Percentiles rank a stretch among this genome's conserved stretches.
phyloP scores from a whole-genome alignment of 441 rosid genomes.

The Monsonia emarginata region DNA sequence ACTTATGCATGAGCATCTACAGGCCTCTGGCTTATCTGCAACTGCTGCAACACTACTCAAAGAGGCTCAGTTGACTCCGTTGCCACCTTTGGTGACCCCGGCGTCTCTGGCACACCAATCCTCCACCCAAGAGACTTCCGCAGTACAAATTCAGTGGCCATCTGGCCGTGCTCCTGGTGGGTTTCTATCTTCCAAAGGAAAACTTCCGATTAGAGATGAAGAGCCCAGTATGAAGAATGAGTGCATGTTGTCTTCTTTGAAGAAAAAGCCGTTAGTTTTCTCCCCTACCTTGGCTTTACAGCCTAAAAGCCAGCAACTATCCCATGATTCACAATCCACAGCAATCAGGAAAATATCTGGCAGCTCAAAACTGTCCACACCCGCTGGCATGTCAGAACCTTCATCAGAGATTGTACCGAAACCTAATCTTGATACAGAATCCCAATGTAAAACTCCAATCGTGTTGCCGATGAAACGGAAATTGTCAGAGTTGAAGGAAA shows the following conservation, averaged over 20 bases:
- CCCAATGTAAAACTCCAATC: conserved; percentile 60
- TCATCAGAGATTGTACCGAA: conserved; percentile 34
- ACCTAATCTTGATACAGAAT: conserved; percentile 39
- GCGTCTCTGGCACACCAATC: conserved; percentile 53
- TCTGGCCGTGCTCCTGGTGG: conserved; percentile 65
- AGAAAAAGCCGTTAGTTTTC: conserved; percentile 67
- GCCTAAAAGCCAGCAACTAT: conserved; percentile 38
- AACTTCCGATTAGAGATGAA: conserved; percentile 34
- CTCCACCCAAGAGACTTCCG: conserved; percentile 47
- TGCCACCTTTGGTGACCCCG: conserved; percentile 53
- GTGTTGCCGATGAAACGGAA: conserved; percentile 70
- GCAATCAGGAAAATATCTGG: conserved; percentile 32
- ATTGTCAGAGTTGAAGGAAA: conserved; percentile 58
- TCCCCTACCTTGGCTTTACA: conserved; percentile 58
- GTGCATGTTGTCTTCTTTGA: conserved; percentile 35
- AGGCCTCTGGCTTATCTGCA: conserved; percentile 69
- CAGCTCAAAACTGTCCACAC: conserved; percentile 30
- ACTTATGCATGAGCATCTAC: conserved; percentile 94
- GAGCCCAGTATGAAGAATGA: conserved; percentile 40
- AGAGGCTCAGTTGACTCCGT: conserved; percentile 85
- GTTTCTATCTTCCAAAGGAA: conserved; percentile 51
- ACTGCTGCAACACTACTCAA: conserved; percentile 63
- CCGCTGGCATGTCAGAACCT: conserved; percentile 30
- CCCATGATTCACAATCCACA: conserved; percentile 38
- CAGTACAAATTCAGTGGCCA: conserved; percentile 74